Conservation (phyloP, 1,139 yeast species). For the Meyerozyma smithsonii region DNA sequence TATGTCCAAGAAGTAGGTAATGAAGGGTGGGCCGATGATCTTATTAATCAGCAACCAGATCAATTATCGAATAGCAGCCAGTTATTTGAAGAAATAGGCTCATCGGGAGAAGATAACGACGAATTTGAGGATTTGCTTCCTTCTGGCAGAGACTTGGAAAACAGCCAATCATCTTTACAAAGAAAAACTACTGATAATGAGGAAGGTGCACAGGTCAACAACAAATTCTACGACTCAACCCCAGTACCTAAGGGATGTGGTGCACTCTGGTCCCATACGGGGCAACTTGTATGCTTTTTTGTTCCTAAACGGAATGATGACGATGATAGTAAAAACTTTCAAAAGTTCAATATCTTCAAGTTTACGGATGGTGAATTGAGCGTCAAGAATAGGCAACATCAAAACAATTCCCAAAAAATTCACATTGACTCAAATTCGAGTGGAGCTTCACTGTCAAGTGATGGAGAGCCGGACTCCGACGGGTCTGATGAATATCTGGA, state of each 20-base stretch:
- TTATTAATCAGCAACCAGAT: constrained; percentile 35
- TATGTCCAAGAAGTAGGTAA: constrained; percentile 31
- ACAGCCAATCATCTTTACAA: not conserved
- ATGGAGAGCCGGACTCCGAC: constrained; percentile 12
- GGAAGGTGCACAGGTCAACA: not conserved
- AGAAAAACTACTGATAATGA: not conserved
- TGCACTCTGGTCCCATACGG: constrained; percentile 79
- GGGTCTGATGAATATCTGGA: constrained; percentile 9
- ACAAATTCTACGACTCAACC: constrained; percentile 59
- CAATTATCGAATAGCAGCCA: constrained; percentile 16
- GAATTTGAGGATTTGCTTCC: constrained; percentile 32
- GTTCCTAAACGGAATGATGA: constrained; percentile 46
- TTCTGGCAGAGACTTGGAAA: constrained; percentile 2
- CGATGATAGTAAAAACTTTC: constrained; percentile 23
- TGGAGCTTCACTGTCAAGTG: constrained; percentile 5
- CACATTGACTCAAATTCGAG: constrained; percentile 8
- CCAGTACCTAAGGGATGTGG: constrained; percentile 95
- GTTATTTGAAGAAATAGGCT: constrained; percentile 17
- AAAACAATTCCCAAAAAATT: constrained; percentile 9
- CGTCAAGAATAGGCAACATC: constrained; percentile 15
- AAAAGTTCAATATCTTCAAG: constrained; percentile 33
- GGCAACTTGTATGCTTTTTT: constrained; percentile 78
- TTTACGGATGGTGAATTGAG: constrained; percentile 39
- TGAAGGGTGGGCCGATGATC: constrained; percentile 45
- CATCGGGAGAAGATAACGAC: constrained; percentile 32